phyloP scores from a whole-genome alignment of 305 asterid genomes.

The Plantago coronopus region DNA sequence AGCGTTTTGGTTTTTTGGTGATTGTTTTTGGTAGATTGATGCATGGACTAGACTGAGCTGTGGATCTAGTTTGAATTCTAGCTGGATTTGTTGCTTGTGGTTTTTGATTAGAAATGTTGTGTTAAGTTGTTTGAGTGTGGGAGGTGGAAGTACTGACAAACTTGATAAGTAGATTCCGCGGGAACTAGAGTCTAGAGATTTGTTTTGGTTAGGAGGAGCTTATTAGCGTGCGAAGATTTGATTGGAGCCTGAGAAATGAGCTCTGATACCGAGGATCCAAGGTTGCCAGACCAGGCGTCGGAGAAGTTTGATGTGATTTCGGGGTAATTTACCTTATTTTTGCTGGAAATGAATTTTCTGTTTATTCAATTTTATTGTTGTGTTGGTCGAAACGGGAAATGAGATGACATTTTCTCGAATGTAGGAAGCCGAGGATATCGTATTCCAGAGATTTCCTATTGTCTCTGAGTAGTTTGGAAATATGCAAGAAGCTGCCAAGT shows the following conservation, averaged over 20 bases:
- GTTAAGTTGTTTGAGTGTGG: background rate
- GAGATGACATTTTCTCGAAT: slow-evolving; percentile 25
- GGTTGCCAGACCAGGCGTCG: slow-evolving; percentile 30
- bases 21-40: slow-evolving; percentile 26
- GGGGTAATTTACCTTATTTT: slow-evolving; percentile 30
- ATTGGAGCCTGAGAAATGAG: slow-evolving; percentile 38
- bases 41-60: slow-evolving; percentile 27
- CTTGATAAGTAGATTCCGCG: slow-evolving; percentile 7
- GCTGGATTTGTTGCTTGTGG: slow-evolving; percentile 10
- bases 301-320: slow-evolving; percentile 24
- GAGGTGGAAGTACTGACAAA: background rate
- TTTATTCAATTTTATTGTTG: slow-evolving; percentile 20
- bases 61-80: slow-evolving; percentile 26
- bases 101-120: background rate
- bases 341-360: background rate
- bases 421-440: slow-evolving; percentile 59
- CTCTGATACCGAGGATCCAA: slow-evolving; percentile 35
- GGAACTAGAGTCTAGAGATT: slow-evolving; percentile 23
- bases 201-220: slow-evolving; percentile 20
- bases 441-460: slow-evolving; percentile 67
- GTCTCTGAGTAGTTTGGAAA: slow-evolving; percentile 62
- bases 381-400: slow-evolving; percentile 14
- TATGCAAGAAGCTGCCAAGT: slow-evolving; percentile 76
- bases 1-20: slow-evolving; percentile 14
- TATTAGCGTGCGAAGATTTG: slow-evolving; percentile 8